These are phyloP conservation scores for Reutealis trisperma DNA, from an alignment of 345 rosid genomes.

Conservation along the genomic window DNA sequence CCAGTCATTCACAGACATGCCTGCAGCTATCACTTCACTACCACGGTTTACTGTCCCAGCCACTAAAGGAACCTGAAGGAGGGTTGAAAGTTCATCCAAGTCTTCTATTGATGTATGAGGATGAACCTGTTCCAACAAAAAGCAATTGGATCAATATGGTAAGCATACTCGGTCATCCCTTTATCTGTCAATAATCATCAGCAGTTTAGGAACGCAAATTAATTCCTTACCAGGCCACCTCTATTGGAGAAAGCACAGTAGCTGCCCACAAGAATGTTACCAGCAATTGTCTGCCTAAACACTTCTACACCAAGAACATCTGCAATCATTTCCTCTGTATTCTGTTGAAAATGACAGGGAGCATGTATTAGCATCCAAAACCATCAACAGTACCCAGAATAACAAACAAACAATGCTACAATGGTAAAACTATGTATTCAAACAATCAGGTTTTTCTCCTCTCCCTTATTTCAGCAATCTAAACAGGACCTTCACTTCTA, in stretches of 20 bases:
- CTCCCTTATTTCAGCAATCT: background rate
- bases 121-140: conserved; percentile 59
- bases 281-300: conserved; percentile 91
- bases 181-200: background rate
- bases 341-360: background rate
- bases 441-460: background rate
- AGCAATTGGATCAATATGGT: background rate
- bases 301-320: conserved; percentile 99
- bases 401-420: background rate
- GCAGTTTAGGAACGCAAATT: background rate
- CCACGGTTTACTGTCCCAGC: conserved; percentile 91
- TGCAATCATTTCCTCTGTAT: conserved; percentile 87
- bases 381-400: background rate
- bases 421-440: background rate
- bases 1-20: conserved; percentile 92
- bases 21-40: conserved; percentile 80
- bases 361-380: conserved; percentile 37
- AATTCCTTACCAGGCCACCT: conserved; percentile 80
- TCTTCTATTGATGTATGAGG: conserved; percentile 95
- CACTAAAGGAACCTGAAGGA: conserved; percentile 61
- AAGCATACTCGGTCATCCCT: background rate
- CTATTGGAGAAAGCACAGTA: conserved; percentile 79
- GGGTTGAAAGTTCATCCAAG: conserved; percentile 90
- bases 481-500: background rate
- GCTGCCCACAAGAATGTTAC: conserved; percentile 93